A percentile compares a stretch with the other conserved stretches of the same genome.
These are phyloP conservation scores for Verticillium longisporum DNA, from an alignment of 2,329 filamentous ascomycete genomes.

Conservation along the genomic window DNA sequence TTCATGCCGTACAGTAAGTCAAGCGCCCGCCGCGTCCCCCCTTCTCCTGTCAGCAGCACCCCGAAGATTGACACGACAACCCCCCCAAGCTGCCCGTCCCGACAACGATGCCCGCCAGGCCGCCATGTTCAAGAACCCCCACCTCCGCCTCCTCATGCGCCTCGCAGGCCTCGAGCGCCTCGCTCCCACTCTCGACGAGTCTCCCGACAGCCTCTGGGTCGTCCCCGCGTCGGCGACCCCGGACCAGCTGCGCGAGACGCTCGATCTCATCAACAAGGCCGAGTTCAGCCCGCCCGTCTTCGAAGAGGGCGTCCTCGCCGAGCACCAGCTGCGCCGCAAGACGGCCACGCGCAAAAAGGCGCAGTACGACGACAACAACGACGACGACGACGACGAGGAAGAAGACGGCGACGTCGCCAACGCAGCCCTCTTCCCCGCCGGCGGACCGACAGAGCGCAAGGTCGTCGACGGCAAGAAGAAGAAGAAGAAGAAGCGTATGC, in stretches of 20 bases:
- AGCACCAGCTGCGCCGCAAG: constrained; percentile 71
- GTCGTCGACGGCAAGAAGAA: constrained; percentile 50
- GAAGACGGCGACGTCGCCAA: constrained; percentile 41
- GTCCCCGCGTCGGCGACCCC: constrained; percentile 62
- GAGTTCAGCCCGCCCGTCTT: constrained; percentile 74
- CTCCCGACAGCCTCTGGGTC: constrained; percentile 70
- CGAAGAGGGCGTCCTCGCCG: constrained; percentile 67
- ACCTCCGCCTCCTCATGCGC: constrained; percentile 77
- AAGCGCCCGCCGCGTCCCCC: neutral
- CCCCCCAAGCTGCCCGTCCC: constrained; percentile 46
- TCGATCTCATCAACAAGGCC: constrained; percentile 69
- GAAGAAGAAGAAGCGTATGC: constrained; percentile 29
- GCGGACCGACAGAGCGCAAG: constrained; percentile 54
- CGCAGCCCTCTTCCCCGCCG: constrained; percentile 61
- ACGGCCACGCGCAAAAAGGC: constrained; percentile 46
- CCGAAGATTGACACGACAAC: neutral
- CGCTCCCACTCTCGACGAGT: constrained; percentile 53
- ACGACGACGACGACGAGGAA: constrained; percentile 33
- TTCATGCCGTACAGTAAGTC: constrained; percentile 41
- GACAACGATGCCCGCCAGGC: constrained; percentile 60
- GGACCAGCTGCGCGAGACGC: constrained; percentile 57
- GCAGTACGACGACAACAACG: constrained; percentile 56
- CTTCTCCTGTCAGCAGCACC: neutral
- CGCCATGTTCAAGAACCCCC: constrained; percentile 83
- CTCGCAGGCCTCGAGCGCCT: constrained; percentile 63